These are phyloP conservation scores for Xylariaceae sp. DNA, from an alignment of 2,329 filamentous ascomycete species.

Conservation along the genomic window DNA sequence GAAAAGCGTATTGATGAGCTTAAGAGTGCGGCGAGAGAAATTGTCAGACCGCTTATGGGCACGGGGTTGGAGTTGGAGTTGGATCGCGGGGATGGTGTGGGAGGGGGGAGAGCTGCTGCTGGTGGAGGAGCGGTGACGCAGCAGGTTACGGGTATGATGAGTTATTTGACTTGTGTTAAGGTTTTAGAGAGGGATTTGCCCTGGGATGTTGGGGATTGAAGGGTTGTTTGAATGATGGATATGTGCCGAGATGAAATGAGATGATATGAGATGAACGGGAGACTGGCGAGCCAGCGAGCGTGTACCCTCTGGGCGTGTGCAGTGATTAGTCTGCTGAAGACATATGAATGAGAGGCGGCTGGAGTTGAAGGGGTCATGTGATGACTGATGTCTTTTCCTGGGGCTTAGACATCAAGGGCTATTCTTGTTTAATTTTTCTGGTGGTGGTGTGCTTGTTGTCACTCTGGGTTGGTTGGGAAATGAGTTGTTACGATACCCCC, in stretches of 20 bases:
- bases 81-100: conserved; percentile 31
- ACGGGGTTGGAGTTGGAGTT: conserved; percentile 80
- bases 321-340: too few species aligned
- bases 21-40: conserved; percentile 76
- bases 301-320: too few species aligned
- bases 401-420: too few species aligned
- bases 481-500: conserved; percentile 16
- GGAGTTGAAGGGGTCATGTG: too few species aligned
- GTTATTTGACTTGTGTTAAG: conserved; percentile 31
- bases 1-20: conserved; percentile 86
- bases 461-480: conserved; percentile 3
- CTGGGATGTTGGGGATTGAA: conserved; percentile 28
- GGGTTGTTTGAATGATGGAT: too few species aligned
- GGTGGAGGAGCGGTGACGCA: conserved; percentile 15
- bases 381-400: too few species aligned
- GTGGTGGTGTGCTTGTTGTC: too few species aligned
- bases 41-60: conserved; percentile 80
- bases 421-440: neutral
- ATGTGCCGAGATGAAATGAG: too few species aligned
- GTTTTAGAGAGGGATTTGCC: conserved; percentile 32
- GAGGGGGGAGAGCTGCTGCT: conserved; percentile 20
- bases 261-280: neutral
- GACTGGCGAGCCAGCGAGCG: too few species aligned
- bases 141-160: conserved; percentile 22
- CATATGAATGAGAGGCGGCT: too few species aligned